Conservation (phyloP, 2,329 filamentous ascomycete genomes). For the Trichoderma brevicompactum region DNA sequence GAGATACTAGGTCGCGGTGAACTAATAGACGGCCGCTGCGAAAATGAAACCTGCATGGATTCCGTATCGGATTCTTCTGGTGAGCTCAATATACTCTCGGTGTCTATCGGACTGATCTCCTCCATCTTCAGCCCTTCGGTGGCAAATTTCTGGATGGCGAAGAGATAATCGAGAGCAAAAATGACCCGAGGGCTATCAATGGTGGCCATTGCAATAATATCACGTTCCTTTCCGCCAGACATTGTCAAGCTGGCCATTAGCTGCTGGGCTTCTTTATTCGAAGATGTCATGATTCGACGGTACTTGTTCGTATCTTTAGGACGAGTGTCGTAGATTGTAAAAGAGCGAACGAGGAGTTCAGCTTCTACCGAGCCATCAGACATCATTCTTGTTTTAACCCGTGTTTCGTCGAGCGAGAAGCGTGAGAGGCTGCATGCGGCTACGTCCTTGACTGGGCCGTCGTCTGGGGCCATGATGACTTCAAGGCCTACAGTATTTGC, state of each 20-base stretch:
- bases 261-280: slow-evolving; percentile 93
- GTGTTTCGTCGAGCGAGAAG: slow-evolving; percentile 92
- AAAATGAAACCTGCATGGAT: slow-evolving; percentile 55
- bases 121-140: slow-evolving; percentile 67
- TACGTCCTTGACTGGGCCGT: slow-evolving; percentile 77
- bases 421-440: slow-evolving; percentile 84
- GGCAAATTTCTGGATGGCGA: slow-evolving; percentile 84
- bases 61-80: slow-evolving; percentile 64
- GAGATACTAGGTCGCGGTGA: slow-evolving; percentile 37
- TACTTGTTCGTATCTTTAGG: slow-evolving; percentile 91
- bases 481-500: slow-evolving; percentile 88
- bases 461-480: slow-evolving; percentile 75
- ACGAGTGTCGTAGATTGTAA: slow-evolving; percentile 93
- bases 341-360: slow-evolving; percentile 89
- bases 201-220: slow-evolving; percentile 86
- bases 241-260: slow-evolving; percentile 98
- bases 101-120: slow-evolving; percentile 57
- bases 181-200: slow-evolving; percentile 95
- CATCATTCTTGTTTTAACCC: slow-evolving; percentile 88
- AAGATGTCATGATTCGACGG: slow-evolving; percentile 95
- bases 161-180: slow-evolving; percentile 93
- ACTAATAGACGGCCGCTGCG: slow-evolving; percentile 33
- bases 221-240: slow-evolving; percentile 79
- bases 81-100: slow-evolving; percentile 60
- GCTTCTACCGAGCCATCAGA: slow-evolving; percentile 90